These are phyloP conservation scores for Cochlearia excelsa DNA, from an alignment of 345 rosid species.

Conservation along the genomic window DNA sequence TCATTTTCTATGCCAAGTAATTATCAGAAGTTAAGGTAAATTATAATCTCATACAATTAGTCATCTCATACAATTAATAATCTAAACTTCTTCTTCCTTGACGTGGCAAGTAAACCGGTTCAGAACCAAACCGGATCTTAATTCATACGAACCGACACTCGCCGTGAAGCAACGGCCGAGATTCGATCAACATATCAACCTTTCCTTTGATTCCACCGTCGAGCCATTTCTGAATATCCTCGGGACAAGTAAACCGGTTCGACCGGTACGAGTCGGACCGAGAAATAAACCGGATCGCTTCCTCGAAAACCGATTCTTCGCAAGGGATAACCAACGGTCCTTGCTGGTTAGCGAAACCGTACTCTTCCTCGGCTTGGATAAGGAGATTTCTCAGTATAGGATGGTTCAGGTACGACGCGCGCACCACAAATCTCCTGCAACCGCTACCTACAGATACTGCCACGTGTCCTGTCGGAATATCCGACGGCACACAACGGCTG, in stretches of 20 bases:
- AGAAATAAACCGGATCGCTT: conserved; percentile 65
- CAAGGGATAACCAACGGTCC: conserved; percentile 91
- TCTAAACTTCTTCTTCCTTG: conserved; percentile 3
- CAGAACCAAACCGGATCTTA: conserved; percentile 41
- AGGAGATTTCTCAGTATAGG: conserved; percentile 70
- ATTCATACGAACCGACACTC: not conserved
- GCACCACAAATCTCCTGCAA: conserved; percentile 74
- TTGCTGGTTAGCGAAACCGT: conserved; percentile 58
- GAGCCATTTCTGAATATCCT: conserved; percentile 56
- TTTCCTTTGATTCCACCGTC: conserved; percentile 44
- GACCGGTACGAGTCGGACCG: conserved; percentile 52
- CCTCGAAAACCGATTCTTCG: conserved; percentile 82
- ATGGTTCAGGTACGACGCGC: conserved; percentile 86
- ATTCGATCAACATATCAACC: conserved; percentile 63
- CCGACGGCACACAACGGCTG: conserved; percentile 50
- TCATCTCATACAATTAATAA: not conserved
- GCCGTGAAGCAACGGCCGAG: conserved; percentile 72
- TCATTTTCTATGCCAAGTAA: not conserved
- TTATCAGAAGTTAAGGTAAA: not conserved
- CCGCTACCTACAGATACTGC: conserved; percentile 71
- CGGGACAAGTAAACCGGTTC: conserved; percentile 46
- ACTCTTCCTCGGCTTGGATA: conserved; percentile 80
- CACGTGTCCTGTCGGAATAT: conserved; percentile 95
- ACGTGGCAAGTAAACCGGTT: conserved; percentile 25
- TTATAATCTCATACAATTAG: conserved; percentile 14